Percentiles rank a stretch among this genome's conserved stretches.
Conservation (phyloP, 2,329 filamentous ascomycete genomes). For the Hypomyces perniciosus region DNA sequence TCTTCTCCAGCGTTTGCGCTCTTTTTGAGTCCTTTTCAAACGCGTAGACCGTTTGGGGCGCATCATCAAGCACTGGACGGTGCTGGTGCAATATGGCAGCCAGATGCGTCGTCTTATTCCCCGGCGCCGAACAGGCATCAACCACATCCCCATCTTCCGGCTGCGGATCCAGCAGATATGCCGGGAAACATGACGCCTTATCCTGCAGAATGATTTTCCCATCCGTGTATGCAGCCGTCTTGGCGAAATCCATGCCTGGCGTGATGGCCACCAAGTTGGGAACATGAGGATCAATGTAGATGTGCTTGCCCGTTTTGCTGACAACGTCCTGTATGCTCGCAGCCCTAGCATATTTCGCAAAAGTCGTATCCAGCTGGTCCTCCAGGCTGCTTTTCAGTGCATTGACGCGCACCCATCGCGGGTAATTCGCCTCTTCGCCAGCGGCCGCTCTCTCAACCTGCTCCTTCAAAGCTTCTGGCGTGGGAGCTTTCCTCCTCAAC, state of each 20-base stretch:
- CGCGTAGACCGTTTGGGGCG: constrained; percentile 54
- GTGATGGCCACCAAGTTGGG: constrained; percentile 78
- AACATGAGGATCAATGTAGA: constrained; percentile 74
- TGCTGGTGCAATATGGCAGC: constrained; percentile 62
- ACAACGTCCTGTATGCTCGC: constrained; percentile 52
- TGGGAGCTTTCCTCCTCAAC: constrained; percentile 62
- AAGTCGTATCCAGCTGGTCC: constrained; percentile 68
- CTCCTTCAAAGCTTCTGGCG: constrained; percentile 59
- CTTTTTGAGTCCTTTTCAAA: constrained; percentile 72
- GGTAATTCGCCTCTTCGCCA: constrained; percentile 54
- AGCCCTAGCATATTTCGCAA: constrained; percentile 56
- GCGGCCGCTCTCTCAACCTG: constrained; percentile 48
- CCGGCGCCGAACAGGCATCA: constrained; percentile 91
- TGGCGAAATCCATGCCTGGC: constrained; percentile 64
- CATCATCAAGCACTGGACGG: constrained; percentile 30
- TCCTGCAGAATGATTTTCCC: constrained; percentile 88
- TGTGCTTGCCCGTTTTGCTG: constrained; percentile 37
- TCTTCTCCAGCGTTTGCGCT: constrained; percentile 72
- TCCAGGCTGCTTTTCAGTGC: constrained; percentile 65
- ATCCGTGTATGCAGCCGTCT: constrained; percentile 63
- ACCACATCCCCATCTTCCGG: constrained; percentile 68
- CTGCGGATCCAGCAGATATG: constrained; percentile 70
- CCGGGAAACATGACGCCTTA: constrained; percentile 95
- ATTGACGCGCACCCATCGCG: constrained; percentile 91
- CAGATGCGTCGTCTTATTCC: constrained; percentile 95